Base-by-base conservation (phyloP, 352 stramenopile species). In the Globisporangium canariense region DNA sequence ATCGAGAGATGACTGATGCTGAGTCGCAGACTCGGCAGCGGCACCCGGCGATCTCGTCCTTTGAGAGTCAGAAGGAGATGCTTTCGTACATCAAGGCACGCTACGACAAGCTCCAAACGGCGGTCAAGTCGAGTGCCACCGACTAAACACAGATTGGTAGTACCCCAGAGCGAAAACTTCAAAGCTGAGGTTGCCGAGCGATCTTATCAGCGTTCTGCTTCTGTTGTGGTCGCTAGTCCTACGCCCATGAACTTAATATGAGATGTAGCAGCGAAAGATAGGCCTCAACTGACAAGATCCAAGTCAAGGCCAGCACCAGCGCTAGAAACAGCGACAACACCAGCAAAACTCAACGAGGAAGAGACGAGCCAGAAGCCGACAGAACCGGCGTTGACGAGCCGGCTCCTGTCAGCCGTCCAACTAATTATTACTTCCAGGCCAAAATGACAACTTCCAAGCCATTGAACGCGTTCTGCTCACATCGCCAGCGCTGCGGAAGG, bases 401-500 rank as follows among this genome's bases (percentile, higher is more conserved):
- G 30, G 9, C 28, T 57, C 36, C n/a, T 54, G 56, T 10, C 9
- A 11, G 6, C 25, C 25, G 25, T 28, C 18, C 2, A 32, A 36
- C 8, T 10, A 47, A 32, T 45, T 36, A n/a, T 67, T 64, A 41
- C 30, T 43, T 46, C 32, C 49, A 32, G 64, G 56, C 0, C 62
- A 78, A 56, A 76, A 88, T 51, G 49, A 50, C 1, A 69, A 78
- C n/a, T 87, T 85, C 54, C 63, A 73, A 38, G 67, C 66, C 18
- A 71, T 87, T 2, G 74, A 70, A 3, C 68, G 70, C 0, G 66
- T 69, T 38, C 43, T 87, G 11, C 74, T 79, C 3, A 18, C 34
- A 10, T 20, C 52, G 2, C 41, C 63, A 34, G 63, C 41, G 7
- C 10, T 28, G 3, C 56, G 60, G 0, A 9, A 20, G 11, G 10